phyloP scores from a whole-genome alignment of 2,329 filamentous ascomycete species.

The Emericellopsis cladophorae region DNA sequence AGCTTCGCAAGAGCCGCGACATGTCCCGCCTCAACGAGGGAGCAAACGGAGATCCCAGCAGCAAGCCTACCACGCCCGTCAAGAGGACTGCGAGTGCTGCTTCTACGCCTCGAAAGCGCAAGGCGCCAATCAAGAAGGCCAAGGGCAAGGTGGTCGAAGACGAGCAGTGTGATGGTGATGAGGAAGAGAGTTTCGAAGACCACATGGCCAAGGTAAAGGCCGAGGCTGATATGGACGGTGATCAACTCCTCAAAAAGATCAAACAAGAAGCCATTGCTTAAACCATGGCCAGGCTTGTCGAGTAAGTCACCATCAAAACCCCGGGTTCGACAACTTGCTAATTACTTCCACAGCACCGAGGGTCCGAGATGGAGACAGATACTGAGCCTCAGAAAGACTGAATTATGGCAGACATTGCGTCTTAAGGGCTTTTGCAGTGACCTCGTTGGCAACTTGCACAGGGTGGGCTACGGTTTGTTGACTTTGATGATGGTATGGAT shows the following conservation, averaged over 20 bases:
- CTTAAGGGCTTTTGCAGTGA: too few relatives aligned
- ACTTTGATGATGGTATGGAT: too few relatives aligned
- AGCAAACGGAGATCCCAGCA: constrained; percentile 12
- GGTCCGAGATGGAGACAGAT: too few relatives aligned
- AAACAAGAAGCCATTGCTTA: constrained; percentile 1
- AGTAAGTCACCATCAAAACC: too few relatives aligned
- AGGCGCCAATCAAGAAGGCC: constrained; percentile 11
- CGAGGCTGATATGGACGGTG: not conserved
- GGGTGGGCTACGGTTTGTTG: too few relatives aligned
- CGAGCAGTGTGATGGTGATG: constrained; percentile 10
- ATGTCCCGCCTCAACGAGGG: constrained; percentile 9
- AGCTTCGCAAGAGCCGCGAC: constrained; percentile 24
- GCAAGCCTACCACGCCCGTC: constrained; percentile 7
- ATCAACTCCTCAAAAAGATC: constrained; percentile 10
- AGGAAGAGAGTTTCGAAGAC: constrained; percentile 8
- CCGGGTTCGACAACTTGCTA: too few relatives aligned
- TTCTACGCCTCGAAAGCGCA: constrained; percentile 15
- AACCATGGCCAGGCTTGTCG: too few relatives aligned
- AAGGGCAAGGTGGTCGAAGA: constrained; percentile 6
- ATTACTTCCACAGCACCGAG: too few relatives aligned
- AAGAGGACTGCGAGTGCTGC: constrained; percentile 9
- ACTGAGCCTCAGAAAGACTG: too few relatives aligned
- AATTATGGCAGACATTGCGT: too few relatives aligned
- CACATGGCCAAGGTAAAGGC: constrained; percentile 11
- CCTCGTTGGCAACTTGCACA: too few relatives aligned